Evolutionary conservation across 257 asterid species (phyloP), one percentile per base, ranked within the genome.

Genomic region (Nicotiana noctiflora): DNA sequence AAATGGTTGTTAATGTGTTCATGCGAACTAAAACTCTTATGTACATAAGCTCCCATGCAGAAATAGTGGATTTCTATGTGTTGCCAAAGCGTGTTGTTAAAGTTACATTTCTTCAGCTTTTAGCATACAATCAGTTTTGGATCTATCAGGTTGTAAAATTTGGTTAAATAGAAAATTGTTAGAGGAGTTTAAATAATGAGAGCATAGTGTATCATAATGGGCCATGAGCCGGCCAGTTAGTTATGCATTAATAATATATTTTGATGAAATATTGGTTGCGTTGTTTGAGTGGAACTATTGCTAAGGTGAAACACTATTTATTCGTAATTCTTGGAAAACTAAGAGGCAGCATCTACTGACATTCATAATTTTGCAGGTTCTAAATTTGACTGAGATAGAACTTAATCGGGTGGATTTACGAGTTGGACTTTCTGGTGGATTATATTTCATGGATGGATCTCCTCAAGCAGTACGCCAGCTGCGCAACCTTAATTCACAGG

Each of bases 391-490:
- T 5, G 97, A 94, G 88, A 89, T 94, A 84, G 97, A 91, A 79
- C 90, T 94, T 65, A 94, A 89, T 83, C 93, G 94, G 40, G 96
- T 94, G 70, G 70, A 94, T 85, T 84, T 94, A 37, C 86, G 98
- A 80, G 97, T 94, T 77, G 98, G 98, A 68, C 88, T 94, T 46
- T 88, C 97, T n/a, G 98, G 97, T 84, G 98, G 96, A 63, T 86
- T 91, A 23, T 94, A 94, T 92, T 94, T 90, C 87, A 94, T 92
- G 98, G 98, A 94, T 86, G 96, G 93, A 80, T 92, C 98, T 82
- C 97, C 93, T 83, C 98, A 94, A 91, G 96, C 96, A 65, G 94
- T 94, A 85, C 89, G 94, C 64, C 96, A 91, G 89, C 85, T 94
- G 87, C 92, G 90, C 29, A 88, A 89, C 84, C 93, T 90, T 84